These are phyloP conservation scores for Alternaria postmessia DNA, from an alignment of 2,329 filamentous ascomycete species.

Conservation along the genomic window DNA sequence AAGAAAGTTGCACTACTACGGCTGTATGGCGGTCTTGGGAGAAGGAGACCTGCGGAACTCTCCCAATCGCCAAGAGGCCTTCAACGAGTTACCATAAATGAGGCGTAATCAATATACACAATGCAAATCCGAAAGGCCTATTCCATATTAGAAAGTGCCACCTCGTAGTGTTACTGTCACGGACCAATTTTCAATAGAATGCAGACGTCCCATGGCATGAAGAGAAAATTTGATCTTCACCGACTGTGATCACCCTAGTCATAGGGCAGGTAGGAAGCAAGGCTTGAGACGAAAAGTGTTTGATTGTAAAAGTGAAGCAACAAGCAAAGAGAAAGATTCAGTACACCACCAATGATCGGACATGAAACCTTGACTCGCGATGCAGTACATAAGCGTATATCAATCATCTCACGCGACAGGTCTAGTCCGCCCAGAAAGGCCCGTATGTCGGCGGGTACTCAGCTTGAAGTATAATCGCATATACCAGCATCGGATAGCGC, in stretches of 20 bases:
- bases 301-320: constrained; percentile 2
- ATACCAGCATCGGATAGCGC: background rate
- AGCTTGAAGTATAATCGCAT: background rate
- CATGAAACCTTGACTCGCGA: background rate
- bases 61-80: background rate
- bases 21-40: background rate
- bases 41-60: background rate
- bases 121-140: background rate
- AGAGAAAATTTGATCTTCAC: background rate
- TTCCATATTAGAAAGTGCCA: background rate
- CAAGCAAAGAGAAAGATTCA: background rate
- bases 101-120: background rate
- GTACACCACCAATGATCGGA: constrained; percentile 2
- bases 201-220: background rate
- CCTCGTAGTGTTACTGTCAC: background rate
- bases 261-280: background rate
- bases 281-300: background rate
- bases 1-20: background rate
- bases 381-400: constrained; percentile 2
- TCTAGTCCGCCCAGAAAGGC: background rate
- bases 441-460: background rate
- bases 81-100: background rate
- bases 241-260: background rate
- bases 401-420: constrained; percentile 3
- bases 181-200: background rate